These are phyloP conservation scores for Berkeleyomyces rouxiae DNA, from an alignment of 2,329 filamentous ascomycete genomes.

Conservation along the genomic window DNA sequence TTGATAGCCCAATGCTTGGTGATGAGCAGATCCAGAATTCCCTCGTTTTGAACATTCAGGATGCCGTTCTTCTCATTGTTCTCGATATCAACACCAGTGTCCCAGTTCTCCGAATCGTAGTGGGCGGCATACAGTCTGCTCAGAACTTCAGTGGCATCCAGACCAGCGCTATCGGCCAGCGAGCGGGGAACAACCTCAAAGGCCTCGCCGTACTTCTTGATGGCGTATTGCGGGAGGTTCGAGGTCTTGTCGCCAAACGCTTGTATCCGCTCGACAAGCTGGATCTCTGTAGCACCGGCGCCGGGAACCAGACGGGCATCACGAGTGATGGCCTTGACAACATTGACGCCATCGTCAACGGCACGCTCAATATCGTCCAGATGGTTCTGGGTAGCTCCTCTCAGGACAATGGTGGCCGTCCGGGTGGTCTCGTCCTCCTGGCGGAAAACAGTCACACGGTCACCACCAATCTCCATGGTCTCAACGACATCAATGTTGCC, in stretches of 20 bases:
- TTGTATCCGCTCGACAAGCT: conserved; percentile 83
- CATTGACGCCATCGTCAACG: conserved; percentile 95
- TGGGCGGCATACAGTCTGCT: conserved; percentile 87
- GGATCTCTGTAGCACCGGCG: conserved; percentile 85
- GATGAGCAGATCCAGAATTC: conserved; percentile 81
- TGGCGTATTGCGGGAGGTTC: conserved; percentile 86
- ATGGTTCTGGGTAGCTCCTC: conserved; percentile 94
- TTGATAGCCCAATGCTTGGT: conserved; percentile 96
- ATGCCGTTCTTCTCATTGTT: conserved; percentile 66
- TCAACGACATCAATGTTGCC: conserved; percentile 87
- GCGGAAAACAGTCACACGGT: conserved; percentile 94
- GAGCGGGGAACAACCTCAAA: conserved; percentile 94
- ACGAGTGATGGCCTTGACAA: conserved; percentile 93
- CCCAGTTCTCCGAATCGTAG: conserved; percentile 74
- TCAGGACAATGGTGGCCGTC: conserved; percentile 84
- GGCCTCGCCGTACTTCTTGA: conserved; percentile 92
- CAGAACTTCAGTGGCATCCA: conserved; percentile 93
- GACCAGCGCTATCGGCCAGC: conserved; percentile 81
- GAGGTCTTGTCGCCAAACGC: conserved; percentile 83
- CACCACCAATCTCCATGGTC: conserved; percentile 92
- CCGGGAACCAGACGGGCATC: conserved; percentile 84
- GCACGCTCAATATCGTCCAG: conserved; percentile 93
- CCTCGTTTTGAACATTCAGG: conserved; percentile 70
- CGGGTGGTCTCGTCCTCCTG: conserved; percentile 87
- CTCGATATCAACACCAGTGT: conserved; percentile 88